Base-by-base conservation (phyloP, 768 basidiomycete species). In the Calocera viscosa region DNA sequence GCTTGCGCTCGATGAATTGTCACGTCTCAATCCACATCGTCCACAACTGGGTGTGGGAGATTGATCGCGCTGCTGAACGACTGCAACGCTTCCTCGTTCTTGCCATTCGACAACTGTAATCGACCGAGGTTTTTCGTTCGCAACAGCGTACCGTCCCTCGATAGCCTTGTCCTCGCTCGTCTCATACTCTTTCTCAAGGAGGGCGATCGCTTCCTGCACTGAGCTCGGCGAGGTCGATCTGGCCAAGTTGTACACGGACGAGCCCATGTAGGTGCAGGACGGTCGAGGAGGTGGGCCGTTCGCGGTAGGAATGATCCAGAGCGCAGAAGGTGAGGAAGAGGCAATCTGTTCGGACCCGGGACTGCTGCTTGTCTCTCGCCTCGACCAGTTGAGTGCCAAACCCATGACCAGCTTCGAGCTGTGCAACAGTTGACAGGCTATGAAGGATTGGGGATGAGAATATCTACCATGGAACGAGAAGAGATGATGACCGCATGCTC, bases 181-280 rank as follows among this genome's bases (percentile, higher is more conserved):
- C 74, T 99, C 96, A 77, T 96, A 99, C 30, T 83, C 82, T 1
- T 84, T 81, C 75, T 98, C 95, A n/a, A 98, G 78, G 11, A 93
- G 79, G 2, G 75, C 68, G 16, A 91, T 90, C 0, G 89, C 86
- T 32, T 80, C 81, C 35, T 79, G 75, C 41, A 94, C 79, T 77
- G 28, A 79, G 76, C 17, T 81, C 77, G 5, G 86, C 90, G 32
- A 85, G 79, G 17, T 85, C 83, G 33, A 81, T 72, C 40, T 91
- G 87, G 14, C 87, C 89, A 2, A 98, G 77, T 65, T 86, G 82
- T 73, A 98, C 96, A 73, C 88, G 91, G 24, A 97, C 78, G 3
- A 98, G 83, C 0, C 86, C 89, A 66, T 89, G 84, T 19, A 98
- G 84, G 73, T 98, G 92, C 11, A 91, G 77, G 0, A 86, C 94